These are phyloP conservation scores for Calonectria multiphialidica DNA, from an alignment of 2,329 filamentous ascomycete species.

Conservation along the genomic window DNA sequence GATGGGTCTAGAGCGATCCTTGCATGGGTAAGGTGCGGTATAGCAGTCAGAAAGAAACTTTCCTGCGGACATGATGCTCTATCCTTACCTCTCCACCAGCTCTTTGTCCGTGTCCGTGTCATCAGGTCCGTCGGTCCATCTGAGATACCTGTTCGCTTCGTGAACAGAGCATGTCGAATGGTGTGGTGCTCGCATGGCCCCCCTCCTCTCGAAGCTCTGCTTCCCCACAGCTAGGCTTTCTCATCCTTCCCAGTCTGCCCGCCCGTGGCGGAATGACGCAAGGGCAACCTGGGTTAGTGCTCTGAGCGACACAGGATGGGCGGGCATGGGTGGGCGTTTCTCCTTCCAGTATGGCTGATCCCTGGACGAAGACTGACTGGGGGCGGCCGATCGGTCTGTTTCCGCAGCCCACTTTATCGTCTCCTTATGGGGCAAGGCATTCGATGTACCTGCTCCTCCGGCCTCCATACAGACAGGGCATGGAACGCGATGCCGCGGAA, in stretches of 20 bases:
- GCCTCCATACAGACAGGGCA: neutral
- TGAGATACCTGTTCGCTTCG: neutral
- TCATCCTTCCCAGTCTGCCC: conserved; percentile 37
- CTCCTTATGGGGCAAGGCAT: conserved; percentile 3
- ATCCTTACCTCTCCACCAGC: neutral
- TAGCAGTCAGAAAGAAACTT: neutral
- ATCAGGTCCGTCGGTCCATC: conserved; percentile 5
- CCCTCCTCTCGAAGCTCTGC: neutral
- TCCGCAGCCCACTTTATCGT: conserved; percentile 28
- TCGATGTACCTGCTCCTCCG: neutral
- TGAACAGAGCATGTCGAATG: conserved; percentile 4
- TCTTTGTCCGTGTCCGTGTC: conserved; percentile 19
- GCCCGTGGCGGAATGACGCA: conserved; percentile 38
- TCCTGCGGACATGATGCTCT: neutral
- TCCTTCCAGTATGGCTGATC: conserved; percentile 22
- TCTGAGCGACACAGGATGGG: neutral
- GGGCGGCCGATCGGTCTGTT: conserved; percentile 38
- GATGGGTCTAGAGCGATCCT: conserved; percentile 35
- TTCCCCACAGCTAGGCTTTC: conserved; percentile 45
- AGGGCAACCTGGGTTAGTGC: conserved; percentile 32
- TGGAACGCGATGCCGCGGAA: conserved; percentile 1
- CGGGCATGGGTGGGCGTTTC: conserved; percentile 21
- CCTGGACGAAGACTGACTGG: conserved; percentile 21
- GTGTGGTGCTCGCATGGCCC: conserved; percentile 17
- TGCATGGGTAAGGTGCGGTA: conserved; percentile 24